Percentiles rank a stretch among this genome's conserved stretches.
phyloP scores from a whole-genome alignment of 306 rosid genomes.

The Begonia peltatifolia region DNA sequence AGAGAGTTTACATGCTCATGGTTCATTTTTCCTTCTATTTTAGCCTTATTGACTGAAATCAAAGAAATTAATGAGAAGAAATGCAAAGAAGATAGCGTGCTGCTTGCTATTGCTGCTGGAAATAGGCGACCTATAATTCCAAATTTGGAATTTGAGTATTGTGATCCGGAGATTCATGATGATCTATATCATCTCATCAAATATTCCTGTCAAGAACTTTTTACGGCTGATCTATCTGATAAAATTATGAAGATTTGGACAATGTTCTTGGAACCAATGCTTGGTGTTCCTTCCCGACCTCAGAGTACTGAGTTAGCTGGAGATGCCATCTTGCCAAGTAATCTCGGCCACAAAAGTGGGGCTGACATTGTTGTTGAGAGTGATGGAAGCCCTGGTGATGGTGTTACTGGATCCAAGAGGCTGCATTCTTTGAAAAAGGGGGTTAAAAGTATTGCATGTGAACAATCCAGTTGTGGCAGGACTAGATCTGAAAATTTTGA shows the following conservation, averaged over 20 bases:
- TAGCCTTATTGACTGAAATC: slow-evolving; percentile 87
- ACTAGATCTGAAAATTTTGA: slow-evolving; percentile 29
- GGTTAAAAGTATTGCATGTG: slow-evolving; percentile 32
- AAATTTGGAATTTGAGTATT: slow-evolving; percentile 67
- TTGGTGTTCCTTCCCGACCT: slow-evolving; percentile 61
- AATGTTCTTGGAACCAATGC: slow-evolving; percentile 75
- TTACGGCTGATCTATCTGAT: slow-evolving; percentile 59
- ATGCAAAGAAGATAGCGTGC: slow-evolving; percentile 70
- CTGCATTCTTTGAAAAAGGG: slow-evolving; percentile 37
- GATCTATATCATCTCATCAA: slow-evolving; percentile 76
- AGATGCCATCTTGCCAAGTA: slow-evolving; percentile 33
- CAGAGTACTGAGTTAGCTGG: slow-evolving; percentile 36
- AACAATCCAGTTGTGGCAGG: slow-evolving; percentile 31
- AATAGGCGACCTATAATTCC: slow-evolving; percentile 57
- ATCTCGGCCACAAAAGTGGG: slow-evolving; percentile 20
- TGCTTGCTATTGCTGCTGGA: slow-evolving; percentile 77
- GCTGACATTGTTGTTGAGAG: slow-evolving; percentile 34
- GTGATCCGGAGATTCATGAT: slow-evolving; percentile 60
- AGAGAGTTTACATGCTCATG: slow-evolving; percentile 8
- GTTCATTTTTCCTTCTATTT: slow-evolving; percentile 8
- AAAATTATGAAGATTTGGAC: slow-evolving; percentile 82
- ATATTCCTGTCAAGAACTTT: slow-evolving; percentile 76
- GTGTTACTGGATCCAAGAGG: slow-evolving; percentile 29
- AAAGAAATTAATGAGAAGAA: slow-evolving; percentile 76
- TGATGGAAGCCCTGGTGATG: slow-evolving; percentile 39